A percentile compares a stretch with the other conserved stretches of the same genome.
These are phyloP conservation scores for Curvularia spicifera DNA, from an alignment of 2,329 filamentous ascomycete species.

Conservation along the genomic window DNA sequence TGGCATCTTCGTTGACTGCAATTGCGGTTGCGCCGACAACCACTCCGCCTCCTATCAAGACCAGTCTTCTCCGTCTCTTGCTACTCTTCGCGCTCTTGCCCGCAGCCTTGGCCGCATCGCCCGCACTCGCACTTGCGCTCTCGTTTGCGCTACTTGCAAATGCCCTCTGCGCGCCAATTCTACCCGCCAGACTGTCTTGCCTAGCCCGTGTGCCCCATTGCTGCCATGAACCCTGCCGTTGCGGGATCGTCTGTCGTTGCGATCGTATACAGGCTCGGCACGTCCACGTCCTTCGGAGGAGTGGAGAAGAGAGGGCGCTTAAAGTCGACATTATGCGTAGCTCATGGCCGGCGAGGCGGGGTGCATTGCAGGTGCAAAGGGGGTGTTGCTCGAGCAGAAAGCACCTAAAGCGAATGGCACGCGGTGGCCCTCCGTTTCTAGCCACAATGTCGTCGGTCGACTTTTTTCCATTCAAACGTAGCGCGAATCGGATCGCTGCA, in stretches of 20 bases:
- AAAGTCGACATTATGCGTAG: slow-evolving; percentile 43
- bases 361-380: slow-evolving; percentile 11
- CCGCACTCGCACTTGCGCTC: slow-evolving; percentile 6
- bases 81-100: slow-evolving; percentile 21
- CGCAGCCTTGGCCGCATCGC: slow-evolving; percentile 12
- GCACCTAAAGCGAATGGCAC: slow-evolving; percentile 11
- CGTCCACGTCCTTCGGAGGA: slow-evolving; percentile 44
- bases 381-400: slow-evolving; percentile 1
- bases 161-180: slow-evolving; percentile 6
- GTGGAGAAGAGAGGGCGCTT: slow-evolving; percentile 31
- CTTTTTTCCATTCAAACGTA: slow-evolving; percentile 21
- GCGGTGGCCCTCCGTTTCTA: slow-evolving; percentile 12
- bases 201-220: slow-evolving; percentile 21
- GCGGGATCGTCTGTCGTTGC: slow-evolving; percentile 29
- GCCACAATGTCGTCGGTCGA: slow-evolving; percentile 23
- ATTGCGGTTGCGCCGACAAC: slow-evolving; percentile 53
- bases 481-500: slow-evolving; percentile 20
- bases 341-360: slow-evolving; percentile 13
- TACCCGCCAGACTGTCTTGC: slow-evolving; percentile 9
- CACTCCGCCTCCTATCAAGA: slow-evolving; percentile 36
- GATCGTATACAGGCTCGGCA: slow-evolving; percentile 44
- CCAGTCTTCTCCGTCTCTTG: slow-evolving; percentile 38
- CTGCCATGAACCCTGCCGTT: slow-evolving; percentile 26
- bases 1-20: slow-evolving; percentile 69
- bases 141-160: slow-evolving; percentile 24